A percentile compares a stretch with the other conserved stretches of the same genome.
Conservation (phyloP, 2,329 filamentous ascomycete species). For the Pestalotiopsis sp. region DNA sequence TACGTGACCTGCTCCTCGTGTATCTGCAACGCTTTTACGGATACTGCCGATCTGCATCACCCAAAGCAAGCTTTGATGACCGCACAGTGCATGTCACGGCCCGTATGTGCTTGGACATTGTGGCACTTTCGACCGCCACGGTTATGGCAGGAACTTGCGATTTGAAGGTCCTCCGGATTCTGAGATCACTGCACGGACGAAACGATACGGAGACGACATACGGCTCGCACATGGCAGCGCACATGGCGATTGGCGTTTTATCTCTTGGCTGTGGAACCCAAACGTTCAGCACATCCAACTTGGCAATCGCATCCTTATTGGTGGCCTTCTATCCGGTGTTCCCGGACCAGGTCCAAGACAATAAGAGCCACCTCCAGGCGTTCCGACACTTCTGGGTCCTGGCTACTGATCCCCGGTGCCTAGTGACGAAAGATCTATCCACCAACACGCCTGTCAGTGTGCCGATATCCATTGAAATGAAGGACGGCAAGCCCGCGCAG, state of each 20-base stretch:
- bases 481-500: slow-evolving; percentile 28
- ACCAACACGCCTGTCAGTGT: slow-evolving; percentile 79
- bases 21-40: slow-evolving; percentile 88
- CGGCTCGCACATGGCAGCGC: slow-evolving; percentile 89
- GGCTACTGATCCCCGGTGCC: slow-evolving; percentile 84
- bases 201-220: slow-evolving; percentile 85
- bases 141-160: slow-evolving; percentile 98
- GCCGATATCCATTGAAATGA: slow-evolving; percentile 68
- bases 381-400: slow-evolving; percentile 98
- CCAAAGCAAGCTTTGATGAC: slow-evolving; percentile 69
- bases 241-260: slow-evolving; percentile 86
- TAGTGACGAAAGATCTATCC: slow-evolving; percentile 85
- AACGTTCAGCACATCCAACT: slow-evolving; percentile 86
- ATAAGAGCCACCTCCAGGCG: slow-evolving; percentile 91
- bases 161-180: slow-evolving; percentile 77
- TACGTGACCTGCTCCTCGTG: slow-evolving; percentile 79
- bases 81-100: slow-evolving; percentile 82
- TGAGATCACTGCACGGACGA: slow-evolving; percentile 86
- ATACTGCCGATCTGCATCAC: slow-evolving; percentile 56
- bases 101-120: slow-evolving; percentile 86
- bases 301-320: slow-evolving; percentile 83
- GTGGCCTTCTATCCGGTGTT: slow-evolving; percentile 95
- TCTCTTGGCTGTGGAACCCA: slow-evolving; percentile 93
- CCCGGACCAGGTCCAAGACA: slow-evolving; percentile 87
- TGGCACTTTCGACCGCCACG: slow-evolving; percentile 79